Evolutionary conservation across 1,284 basidiomycete species (phyloP).

Genomic region (Laetiporus sulphureus): DNA sequence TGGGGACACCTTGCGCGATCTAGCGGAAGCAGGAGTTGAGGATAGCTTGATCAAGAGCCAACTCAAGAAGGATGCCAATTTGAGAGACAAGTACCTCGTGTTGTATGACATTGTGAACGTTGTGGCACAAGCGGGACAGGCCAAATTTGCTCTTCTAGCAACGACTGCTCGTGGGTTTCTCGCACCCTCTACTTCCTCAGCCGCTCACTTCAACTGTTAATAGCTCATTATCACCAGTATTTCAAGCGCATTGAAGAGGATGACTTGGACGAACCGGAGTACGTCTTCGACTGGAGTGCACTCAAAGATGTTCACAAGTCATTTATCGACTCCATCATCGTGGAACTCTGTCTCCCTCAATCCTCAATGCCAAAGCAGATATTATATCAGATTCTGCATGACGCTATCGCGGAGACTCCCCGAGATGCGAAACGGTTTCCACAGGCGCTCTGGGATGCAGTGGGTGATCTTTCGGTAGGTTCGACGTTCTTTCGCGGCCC

Average conservation of each 20-base stretch:
- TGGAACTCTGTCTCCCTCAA: constrained; percentile 68
- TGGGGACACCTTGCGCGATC: constrained; percentile 42
- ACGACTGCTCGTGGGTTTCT: constrained; percentile 51
- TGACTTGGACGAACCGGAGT: constrained; percentile 34
- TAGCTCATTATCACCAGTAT: constrained; percentile 62
- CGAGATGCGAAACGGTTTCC: constrained; percentile 66
- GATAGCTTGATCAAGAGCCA: constrained; percentile 45
- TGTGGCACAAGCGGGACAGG: constrained; percentile 53
- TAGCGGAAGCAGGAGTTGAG: constrained; percentile 44
- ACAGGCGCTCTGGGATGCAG: constrained; percentile 68
- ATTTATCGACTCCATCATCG: constrained; percentile 72
- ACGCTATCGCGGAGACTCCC: constrained; percentile 63
- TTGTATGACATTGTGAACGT: constrained; percentile 54
- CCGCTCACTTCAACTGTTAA: too few relatives aligned
- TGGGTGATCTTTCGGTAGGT: constrained; percentile 69
- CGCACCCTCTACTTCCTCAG: too few relatives aligned
- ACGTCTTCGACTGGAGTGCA: constrained; percentile 55
- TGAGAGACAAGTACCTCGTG: constrained; percentile 55
- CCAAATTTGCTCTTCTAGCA: constrained; percentile 56
- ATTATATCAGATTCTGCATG: constrained; percentile 56
- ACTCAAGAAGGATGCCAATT: constrained; percentile 39
- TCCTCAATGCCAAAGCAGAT: constrained; percentile 58
- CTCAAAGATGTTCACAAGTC: constrained; percentile 59
- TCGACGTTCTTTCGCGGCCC: not conserved
- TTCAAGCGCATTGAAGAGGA: constrained; percentile 45